Conservation (phyloP, 108 stramenopile species). For the Cyclotella atomus region DNA sequence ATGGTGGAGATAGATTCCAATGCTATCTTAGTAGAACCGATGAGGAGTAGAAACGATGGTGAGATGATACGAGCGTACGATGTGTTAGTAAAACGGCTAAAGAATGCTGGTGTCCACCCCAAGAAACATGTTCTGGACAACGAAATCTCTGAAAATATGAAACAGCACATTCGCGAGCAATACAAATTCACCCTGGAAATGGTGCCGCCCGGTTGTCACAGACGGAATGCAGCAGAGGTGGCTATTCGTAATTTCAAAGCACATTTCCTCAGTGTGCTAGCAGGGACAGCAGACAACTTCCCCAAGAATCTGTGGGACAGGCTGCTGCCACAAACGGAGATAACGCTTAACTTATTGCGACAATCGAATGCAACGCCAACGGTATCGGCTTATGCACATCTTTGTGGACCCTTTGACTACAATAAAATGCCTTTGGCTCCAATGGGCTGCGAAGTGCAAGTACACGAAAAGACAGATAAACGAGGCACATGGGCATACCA, state of each 20-base stretch:
- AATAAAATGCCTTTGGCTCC: neutral
- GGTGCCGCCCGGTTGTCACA: neutral
- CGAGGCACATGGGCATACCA: neutral
- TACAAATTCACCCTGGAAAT: neutral
- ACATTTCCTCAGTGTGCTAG: slow-evolving; percentile 48
- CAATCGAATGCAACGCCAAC: slow-evolving; percentile 42
- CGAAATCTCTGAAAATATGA: too few species aligned
- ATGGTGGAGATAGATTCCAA: too few species aligned
- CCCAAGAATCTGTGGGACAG: neutral
- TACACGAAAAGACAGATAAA: neutral
- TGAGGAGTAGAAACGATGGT: neutral
- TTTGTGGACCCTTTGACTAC: neutral
- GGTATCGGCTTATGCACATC: slow-evolving; percentile 32
- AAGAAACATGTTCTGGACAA: neutral
- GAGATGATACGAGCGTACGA: neutral
- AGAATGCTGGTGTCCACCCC: neutral
- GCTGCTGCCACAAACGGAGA: slow-evolving; percentile 9
- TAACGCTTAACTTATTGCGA: slow-evolving; percentile 45
- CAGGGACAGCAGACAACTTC: neutral
- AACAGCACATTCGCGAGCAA: neutral
- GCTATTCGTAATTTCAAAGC: slow-evolving; percentile 52
- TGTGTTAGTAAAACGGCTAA: neutral
- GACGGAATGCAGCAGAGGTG: slow-evolving; percentile 13
- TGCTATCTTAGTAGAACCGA: neutral
- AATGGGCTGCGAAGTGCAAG: neutral